Evolutionary conservation across 306 rosid genomes (phyloP).

Genomic region (Vicia sativa): DNA sequence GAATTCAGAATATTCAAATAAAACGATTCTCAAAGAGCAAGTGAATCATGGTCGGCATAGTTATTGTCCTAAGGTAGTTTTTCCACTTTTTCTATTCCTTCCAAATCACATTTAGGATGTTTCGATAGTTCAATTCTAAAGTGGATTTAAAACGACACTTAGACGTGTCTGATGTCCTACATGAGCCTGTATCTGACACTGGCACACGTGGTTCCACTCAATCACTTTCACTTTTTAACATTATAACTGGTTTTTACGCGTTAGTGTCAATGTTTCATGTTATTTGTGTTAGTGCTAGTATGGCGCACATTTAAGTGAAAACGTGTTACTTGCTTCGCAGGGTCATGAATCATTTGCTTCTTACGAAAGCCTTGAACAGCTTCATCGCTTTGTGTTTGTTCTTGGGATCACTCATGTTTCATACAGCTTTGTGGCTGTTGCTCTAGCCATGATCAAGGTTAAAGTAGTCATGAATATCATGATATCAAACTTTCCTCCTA

Average conservation of each 20-base stretch:
- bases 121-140: neutral
- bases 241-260: neutral
- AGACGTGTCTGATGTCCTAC: neutral
- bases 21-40: constrained; percentile 49
- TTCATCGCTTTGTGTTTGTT: constrained; percentile 83
- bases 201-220: neutral
- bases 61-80: constrained; percentile 70
- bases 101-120: neutral
- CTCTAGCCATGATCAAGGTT: constrained; percentile 86
- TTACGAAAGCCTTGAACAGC: constrained; percentile 87
- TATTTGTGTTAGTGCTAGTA: too few relatives aligned
- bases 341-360: constrained; percentile 90
- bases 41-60: constrained; percentile 40
- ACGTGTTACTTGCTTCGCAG: constrained; percentile 46
- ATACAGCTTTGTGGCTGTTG: constrained; percentile 78
- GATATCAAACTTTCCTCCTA: constrained; percentile 6
- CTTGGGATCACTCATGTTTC: constrained; percentile 82
- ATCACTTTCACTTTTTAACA: neutral
- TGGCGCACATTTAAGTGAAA: constrained; percentile 14
- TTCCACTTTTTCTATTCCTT: constrained; percentile 6
- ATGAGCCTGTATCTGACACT: neutral
- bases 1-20: constrained; percentile 41
- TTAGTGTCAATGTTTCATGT: neutral
- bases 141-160: neutral
- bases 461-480: constrained; percentile 16